These are phyloP conservation scores for Xylariaceae sp. DNA, from an alignment of 2,329 filamentous ascomycete genomes.

Conservation along the genomic window DNA sequence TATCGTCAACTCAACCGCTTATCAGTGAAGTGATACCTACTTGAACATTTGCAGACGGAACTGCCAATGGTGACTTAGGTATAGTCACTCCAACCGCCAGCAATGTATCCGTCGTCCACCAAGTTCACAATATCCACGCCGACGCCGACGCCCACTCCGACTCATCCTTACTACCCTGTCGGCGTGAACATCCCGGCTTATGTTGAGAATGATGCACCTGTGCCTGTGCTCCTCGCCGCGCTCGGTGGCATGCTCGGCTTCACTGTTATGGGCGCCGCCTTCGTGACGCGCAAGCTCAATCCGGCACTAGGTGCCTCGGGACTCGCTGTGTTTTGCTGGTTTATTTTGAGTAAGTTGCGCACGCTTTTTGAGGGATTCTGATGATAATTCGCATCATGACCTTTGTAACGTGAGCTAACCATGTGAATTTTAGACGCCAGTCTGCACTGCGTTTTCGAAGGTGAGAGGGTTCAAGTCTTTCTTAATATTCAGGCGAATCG, in stretches of 20 bases:
- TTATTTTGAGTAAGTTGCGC: constrained; percentile 46
- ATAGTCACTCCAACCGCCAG: background rate
- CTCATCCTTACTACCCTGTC: constrained; percentile 49
- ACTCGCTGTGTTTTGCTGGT: constrained; percentile 47
- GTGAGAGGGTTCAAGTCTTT: constrained; percentile 34
- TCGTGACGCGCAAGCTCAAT: constrained; percentile 31
- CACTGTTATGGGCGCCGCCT: constrained; percentile 33
- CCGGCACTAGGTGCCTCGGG: constrained; percentile 36
- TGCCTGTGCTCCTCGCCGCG: constrained; percentile 36
- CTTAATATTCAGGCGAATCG: background rate
- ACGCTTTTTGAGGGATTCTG: background rate
- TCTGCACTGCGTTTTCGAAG: constrained; percentile 79
- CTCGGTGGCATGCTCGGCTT: constrained; percentile 36
- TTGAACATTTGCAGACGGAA: constrained; percentile 7
- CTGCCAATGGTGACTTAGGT: constrained; percentile 1
- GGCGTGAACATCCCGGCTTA: constrained; percentile 41
- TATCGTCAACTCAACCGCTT: no score
- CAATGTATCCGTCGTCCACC: background rate
- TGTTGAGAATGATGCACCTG: constrained; percentile 39
- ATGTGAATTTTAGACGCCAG: constrained; percentile 46
- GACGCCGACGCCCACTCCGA: constrained; percentile 9
- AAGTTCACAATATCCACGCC: background rate
- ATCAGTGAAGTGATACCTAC: background rate
- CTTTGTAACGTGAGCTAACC: background rate
- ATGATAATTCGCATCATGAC: no score